These are phyloP conservation scores for Aspergillus tanneri DNA, from an alignment of 2,329 filamentous ascomycete genomes.

Conservation along the genomic window DNA sequence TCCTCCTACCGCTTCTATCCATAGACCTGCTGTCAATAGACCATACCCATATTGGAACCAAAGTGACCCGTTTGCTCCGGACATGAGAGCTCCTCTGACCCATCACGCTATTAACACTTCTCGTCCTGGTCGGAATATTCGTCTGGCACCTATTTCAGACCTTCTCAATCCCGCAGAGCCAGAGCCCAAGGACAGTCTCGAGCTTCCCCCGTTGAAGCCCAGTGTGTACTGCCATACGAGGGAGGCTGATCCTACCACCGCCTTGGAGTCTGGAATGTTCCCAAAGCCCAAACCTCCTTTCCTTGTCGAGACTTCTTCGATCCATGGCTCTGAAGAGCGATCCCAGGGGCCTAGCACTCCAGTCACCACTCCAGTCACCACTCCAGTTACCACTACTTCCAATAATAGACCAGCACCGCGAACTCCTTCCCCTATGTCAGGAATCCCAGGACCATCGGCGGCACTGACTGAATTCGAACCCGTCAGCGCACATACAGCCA, in stretches of 20 bases:
- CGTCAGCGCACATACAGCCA: conserved; percentile 35
- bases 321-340: no score
- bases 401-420: no score
- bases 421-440: no score
- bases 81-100: no score
- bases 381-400: no score
- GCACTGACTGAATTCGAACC: conserved; percentile 24
- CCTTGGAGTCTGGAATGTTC: neutral
- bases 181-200: neutral
- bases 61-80: no score
- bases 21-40: no score
- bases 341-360: neutral
- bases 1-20: no score
- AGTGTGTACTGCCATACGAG: neutral
- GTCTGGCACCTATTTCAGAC: neutral
- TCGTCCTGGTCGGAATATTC: neutral
- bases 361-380: neutral
- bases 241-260: neutral
- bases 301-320: no score
- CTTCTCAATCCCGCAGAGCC: neutral
- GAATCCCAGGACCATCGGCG: neutral
- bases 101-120: no score
- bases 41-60: no score
- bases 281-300: neutral
- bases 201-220: neutral